Percentiles rank a stretch among this genome's conserved stretches.
phyloP scores from a whole-genome alignment of 768 basidiomycete species.

The Leccinum obscurum region DNA sequence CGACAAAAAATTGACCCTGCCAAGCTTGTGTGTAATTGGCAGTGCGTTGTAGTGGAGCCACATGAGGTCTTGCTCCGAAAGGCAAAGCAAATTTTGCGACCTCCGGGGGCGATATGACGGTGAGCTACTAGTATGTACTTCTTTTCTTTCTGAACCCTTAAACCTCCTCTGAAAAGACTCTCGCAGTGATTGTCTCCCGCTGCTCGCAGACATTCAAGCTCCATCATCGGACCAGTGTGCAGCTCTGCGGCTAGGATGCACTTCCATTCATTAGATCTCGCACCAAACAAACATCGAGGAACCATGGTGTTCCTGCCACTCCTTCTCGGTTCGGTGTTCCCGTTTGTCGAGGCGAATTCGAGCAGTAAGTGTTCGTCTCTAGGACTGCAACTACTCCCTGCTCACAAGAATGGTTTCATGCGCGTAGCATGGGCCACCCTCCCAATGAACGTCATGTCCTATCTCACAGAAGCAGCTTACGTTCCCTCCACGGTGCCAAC shows the following conservation, averaged over 20 bases:
- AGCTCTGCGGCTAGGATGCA: neutral
- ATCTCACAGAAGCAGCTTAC: constrained; percentile 13
- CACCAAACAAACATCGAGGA: neutral
- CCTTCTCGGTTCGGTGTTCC: neutral
- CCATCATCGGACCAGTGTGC: neutral
- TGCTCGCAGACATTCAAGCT: too few species aligned
- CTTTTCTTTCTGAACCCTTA: neutral
- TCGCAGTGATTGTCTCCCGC: too few species aligned
- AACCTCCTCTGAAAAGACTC: too few species aligned
- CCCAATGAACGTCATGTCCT: constrained; percentile 22
- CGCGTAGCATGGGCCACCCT: constrained; percentile 21
- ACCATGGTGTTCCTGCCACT: neutral
- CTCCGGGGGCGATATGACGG: neutral
- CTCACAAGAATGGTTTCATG: neutral
- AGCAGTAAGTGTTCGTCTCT: neutral
- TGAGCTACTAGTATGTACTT: neutral
- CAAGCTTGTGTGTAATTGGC: neutral
- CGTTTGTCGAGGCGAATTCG: neutral
- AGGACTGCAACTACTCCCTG: neutral
- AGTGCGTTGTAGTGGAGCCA: neutral
- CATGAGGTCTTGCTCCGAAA: neutral
- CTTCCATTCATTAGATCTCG: neutral
- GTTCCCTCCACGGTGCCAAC: constrained; percentile 18
- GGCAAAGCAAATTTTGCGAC: neutral
- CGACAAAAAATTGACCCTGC: neutral